Conservation (phyloP, 208 protist genomes). For the Leishmania amazonensis region DNA sequence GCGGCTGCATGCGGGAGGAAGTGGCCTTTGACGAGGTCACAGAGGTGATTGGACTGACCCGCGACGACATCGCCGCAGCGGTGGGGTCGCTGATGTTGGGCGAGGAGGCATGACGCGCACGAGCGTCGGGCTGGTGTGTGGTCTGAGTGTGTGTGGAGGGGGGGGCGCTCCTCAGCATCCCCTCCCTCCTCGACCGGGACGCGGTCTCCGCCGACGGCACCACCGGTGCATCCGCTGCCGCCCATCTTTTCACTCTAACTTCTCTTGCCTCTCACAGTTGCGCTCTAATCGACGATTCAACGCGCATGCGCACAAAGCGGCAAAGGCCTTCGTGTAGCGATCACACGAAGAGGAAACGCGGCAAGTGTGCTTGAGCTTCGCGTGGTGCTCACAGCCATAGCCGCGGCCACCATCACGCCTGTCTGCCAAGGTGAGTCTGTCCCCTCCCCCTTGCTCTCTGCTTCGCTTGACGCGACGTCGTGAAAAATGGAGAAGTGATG, state of each 20-base stretch:
- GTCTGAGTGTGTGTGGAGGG: not conserved
- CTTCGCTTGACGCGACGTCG: not conserved
- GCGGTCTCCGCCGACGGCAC: not conserved
- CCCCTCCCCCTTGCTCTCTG: not conserved
- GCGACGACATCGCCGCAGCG: constrained; percentile 38
- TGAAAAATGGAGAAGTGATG: not conserved
- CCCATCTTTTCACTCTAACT: not conserved
- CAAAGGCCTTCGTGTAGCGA: not conserved
- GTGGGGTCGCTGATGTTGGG: constrained; percentile 54
- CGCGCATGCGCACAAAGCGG: not conserved
- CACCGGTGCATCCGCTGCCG: not conserved
- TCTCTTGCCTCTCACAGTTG: not conserved
- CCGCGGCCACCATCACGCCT: not conserved
- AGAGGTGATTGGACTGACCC: constrained; percentile 36
- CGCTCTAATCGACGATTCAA: not conserved
- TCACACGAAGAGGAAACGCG: not conserved
- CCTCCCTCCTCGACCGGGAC: not conserved
- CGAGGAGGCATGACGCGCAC: constrained; percentile 18
- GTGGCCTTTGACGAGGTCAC: constrained; percentile 50
- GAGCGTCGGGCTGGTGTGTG: not conserved
- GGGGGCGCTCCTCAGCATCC: not conserved
- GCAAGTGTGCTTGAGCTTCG: not conserved
- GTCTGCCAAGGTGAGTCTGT: not conserved
- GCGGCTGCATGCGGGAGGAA: constrained; percentile 17
- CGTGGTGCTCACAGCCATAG: not conserved